These are phyloP conservation scores for Plectranthus barbatus DNA, from an alignment of 257 asterid genomes.

Conservation along the genomic window DNA sequence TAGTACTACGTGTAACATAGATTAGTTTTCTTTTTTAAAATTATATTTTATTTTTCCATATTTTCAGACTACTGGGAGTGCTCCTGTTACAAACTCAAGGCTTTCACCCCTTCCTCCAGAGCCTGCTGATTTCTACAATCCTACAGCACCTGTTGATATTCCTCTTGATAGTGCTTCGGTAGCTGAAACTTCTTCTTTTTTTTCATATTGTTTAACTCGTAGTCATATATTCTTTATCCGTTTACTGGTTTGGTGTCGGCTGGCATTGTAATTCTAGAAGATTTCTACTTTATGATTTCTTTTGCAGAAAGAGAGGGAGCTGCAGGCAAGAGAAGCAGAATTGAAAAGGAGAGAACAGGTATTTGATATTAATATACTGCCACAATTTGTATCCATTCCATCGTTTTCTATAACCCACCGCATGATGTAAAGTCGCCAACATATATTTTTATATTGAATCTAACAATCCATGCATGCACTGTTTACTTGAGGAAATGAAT, in stretches of 20 bases:
- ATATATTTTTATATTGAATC: neutral
- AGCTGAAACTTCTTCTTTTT: conserved; percentile 2
- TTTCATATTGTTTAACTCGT: neutral
- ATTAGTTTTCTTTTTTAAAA: neutral
- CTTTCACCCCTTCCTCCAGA: conserved; percentile 96
- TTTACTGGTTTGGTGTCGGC: neutral
- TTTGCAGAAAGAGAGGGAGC: conserved; percentile 80
- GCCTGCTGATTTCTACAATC: conserved; percentile 91
- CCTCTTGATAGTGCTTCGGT: conserved; percentile 76
- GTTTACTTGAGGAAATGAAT: neutral
- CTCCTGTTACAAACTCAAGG: conserved; percentile 71
- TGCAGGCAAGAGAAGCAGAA: conserved; percentile 93
- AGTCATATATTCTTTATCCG: neutral
- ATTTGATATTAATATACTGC: neutral
- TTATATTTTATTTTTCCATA: neutral
- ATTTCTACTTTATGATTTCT: conserved; percentile 39
- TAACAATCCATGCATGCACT: neutral
- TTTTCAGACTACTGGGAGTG: conserved; percentile 57
- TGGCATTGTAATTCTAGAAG: conserved; percentile 6
- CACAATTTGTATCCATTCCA: neutral
- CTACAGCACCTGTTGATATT: conserved; percentile 71
- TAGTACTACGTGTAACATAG: neutral
- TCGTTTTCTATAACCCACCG: neutral
- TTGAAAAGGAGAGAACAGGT: conserved; percentile 90
- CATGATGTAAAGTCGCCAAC: neutral